phyloP scores from a whole-genome alignment of 164 flowering plant species.

The Chloranthus sessilifolius region DNA sequence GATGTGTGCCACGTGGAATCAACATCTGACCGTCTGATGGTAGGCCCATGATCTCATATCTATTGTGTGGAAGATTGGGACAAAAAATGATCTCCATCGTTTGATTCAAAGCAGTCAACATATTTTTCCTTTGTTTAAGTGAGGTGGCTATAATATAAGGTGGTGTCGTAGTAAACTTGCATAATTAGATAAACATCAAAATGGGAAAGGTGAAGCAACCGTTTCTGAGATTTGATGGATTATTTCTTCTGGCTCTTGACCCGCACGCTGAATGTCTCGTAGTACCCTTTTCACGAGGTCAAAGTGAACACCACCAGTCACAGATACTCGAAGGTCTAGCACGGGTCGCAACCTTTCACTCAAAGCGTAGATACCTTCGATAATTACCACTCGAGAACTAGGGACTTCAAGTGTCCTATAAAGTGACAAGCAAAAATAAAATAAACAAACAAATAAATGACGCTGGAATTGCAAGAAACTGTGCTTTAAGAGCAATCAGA shows the following conservation, averaged over 20 bases:
- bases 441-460: too few relatives aligned
- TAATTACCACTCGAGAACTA: slow-evolving; percentile 77
- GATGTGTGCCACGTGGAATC: too few relatives aligned
- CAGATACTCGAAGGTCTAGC: slow-evolving; percentile 83
- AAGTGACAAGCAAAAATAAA: too few relatives aligned
- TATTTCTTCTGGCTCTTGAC: slow-evolving; percentile 94
- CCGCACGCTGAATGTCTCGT: slow-evolving; percentile 95
- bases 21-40: too few relatives aligned
- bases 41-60: too few relatives aligned
- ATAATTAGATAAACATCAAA: slow-evolving; percentile 13
- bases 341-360: slow-evolving; percentile 79
- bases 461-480: too few relatives aligned
- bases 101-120: too few relatives aligned
- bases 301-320: slow-evolving; percentile 95
- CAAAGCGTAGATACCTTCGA: slow-evolving; percentile 96
- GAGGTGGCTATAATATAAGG: not conserved
- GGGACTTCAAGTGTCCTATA: slow-evolving; percentile 94
- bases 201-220: slow-evolving; percentile 39
- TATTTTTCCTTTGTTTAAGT: too few relatives aligned
- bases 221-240: slow-evolving; percentile 99
- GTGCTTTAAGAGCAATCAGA: too few relatives aligned
- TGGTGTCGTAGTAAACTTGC: too few relatives aligned
- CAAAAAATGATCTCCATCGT: too few relatives aligned
- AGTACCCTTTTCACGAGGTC: slow-evolving; percentile 96
- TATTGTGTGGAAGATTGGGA: too few relatives aligned